Evolutionary conservation across 805 yeast genomes (phyloP), one percentile per base, ranked within the genome.

Genomic region (Saturnispora serradocipensis): DNA sequence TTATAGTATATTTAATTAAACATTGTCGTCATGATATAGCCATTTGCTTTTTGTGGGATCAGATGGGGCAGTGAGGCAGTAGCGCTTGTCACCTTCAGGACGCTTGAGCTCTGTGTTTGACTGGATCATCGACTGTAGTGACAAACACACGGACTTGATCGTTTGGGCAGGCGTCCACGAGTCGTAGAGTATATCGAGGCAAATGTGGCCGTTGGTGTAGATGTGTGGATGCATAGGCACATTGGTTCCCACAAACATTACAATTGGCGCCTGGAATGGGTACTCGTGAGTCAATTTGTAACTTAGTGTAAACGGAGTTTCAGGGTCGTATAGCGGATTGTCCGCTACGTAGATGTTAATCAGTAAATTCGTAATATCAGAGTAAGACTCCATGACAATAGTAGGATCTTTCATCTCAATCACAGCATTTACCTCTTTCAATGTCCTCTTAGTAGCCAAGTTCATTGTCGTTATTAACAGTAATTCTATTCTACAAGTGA

Each of bases 151-250:
- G 1, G 77, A 67, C 39, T 72, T 73, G 1, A 80, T 63, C 0
- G 77, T 70, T 54, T 80, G 79, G 0, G 81, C 82, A 0, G 88
- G 86, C 0, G 85, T 72, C 88, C 88, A 82, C 42, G 76, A 84
- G 18, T 73, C 73, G 2, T 85, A 88, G 36, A 84, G 65, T 1
- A 85, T 66, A 59, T 84, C 80, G 20, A 84, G 67, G 61, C 91
- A 84, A n/a, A 84, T 84, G 59, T 85, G 90, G 1, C 90, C 91
- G 59, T 85, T 85, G 32, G 84, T 75, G 60, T 84, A 84, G 3
- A 84, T 72, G 60, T 84, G 91, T 0, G 91, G 91, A 60, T 84
- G 89, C 3, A 82, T 58, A 1, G 91, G 91, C 3, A 84, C 74
- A 47, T 54, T 56, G 2, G 43, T 22, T 2, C 58, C 58, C 1